phyloP scores from a whole-genome alignment of 306 rosid genomes.

The Astragalus membranaceus region DNA sequence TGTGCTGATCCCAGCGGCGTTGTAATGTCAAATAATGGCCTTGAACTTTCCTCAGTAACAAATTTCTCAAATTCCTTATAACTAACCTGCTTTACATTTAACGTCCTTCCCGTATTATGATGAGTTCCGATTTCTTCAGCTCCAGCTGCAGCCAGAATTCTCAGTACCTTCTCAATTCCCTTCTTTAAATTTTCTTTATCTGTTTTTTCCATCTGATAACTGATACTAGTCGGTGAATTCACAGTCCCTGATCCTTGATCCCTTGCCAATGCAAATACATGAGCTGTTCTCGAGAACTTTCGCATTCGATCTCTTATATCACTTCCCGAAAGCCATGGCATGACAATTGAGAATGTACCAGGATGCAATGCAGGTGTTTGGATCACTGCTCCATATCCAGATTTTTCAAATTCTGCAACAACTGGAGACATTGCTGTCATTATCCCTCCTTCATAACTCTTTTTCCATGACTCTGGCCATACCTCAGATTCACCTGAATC shows the following conservation, averaged over 20 bases:
- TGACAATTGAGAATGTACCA: slow-evolving; percentile 66
- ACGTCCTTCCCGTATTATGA: slow-evolving; percentile 43
- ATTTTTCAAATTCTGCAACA: slow-evolving; percentile 42
- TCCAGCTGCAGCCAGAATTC: slow-evolving; percentile 77
- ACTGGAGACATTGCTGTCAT: slow-evolving; percentile 86
- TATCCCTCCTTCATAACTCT: slow-evolving; percentile 85
- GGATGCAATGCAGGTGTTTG: slow-evolving; percentile 92
- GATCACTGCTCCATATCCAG: slow-evolving; percentile 70
- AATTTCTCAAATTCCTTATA: slow-evolving; percentile 54
- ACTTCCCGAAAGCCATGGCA: slow-evolving; percentile 77
- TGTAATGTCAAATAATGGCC: slow-evolving; percentile 39
- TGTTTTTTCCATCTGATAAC: slow-evolving; percentile 32
- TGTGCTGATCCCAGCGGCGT: slow-evolving; percentile 68
- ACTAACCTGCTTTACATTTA: slow-evolving; percentile 48
- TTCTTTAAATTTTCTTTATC: slow-evolving; percentile 49
- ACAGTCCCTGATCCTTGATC: slow-evolving; percentile 65
- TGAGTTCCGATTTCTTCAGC: slow-evolving; percentile 91
- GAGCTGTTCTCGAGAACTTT: slow-evolving; percentile 65
- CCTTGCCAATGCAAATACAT: slow-evolving; percentile 70
- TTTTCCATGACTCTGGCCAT: slow-evolving; percentile 54
- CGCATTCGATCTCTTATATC: slow-evolving; percentile 58
- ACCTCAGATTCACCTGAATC: slow-evolving; percentile 26
- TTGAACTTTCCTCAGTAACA: slow-evolving; percentile 67
- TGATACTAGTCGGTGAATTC: slow-evolving; percentile 24
- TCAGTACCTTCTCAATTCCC: slow-evolving; percentile 61